Evolutionary conservation across 139 green algal species (phyloP).

Genomic region (Closterium sp.): DNA sequence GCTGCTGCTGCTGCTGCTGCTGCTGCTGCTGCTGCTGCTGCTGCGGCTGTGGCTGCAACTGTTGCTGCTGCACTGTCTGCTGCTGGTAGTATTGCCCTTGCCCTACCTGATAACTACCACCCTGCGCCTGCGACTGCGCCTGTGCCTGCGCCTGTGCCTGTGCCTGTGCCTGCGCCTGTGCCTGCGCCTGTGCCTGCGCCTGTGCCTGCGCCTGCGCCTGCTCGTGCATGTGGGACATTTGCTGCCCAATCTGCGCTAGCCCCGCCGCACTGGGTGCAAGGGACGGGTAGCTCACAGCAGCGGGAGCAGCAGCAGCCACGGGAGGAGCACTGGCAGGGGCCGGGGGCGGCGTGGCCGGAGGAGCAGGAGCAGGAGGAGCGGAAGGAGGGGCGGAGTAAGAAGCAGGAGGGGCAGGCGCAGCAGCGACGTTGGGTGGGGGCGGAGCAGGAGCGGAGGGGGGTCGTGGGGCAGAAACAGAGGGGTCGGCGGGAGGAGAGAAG

Average conservation of each 20-base stretch:
- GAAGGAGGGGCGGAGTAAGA: background rate
- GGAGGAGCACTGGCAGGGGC: background rate
- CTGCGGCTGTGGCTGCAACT: background rate
- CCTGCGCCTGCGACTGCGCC: background rate
- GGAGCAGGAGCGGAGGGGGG: no score
- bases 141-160: no score
- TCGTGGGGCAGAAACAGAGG: no score
- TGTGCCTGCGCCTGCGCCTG: no score
- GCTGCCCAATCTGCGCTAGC: no score
- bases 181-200: no score
- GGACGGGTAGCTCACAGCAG: background rate
- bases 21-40: background rate
- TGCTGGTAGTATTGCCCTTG: no score
- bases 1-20: background rate
- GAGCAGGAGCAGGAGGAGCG: background rate
- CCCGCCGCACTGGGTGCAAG: background rate
- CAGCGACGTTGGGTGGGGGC: background rate
- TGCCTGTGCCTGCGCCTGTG: no score
- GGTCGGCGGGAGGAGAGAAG: background rate
- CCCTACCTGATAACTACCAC: no score
- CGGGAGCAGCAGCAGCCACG: background rate
- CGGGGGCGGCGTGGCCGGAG: background rate
- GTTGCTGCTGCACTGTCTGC: no score
- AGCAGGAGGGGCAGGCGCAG: background rate
- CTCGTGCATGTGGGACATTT: no score